Evolutionary conservation across 2,329 filamentous ascomycete species (phyloP).

Genomic region (Dactylellina cionopaga): DNA sequence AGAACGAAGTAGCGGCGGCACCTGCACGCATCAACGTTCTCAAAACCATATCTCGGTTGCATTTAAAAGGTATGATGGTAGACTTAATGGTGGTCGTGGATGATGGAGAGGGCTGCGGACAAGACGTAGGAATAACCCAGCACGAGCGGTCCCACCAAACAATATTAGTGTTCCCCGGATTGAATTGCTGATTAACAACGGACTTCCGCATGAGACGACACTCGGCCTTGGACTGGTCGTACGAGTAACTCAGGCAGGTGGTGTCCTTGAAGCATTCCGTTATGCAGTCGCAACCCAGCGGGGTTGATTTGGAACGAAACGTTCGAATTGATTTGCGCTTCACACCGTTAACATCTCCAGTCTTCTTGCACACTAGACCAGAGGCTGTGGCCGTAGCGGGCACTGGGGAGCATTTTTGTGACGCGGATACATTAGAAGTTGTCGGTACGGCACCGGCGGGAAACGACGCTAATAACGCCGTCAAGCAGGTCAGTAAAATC

Average conservation of each 20-base stretch:
- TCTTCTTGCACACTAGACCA: constrained; percentile 13
- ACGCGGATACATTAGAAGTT: no score
- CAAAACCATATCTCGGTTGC: no score
- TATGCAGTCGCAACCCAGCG: background rate
- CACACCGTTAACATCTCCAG: constrained; percentile 11
- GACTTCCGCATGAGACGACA: constrained; percentile 22
- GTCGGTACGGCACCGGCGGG: no score
- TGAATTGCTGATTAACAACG: constrained; percentile 12
- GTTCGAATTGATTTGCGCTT: constrained; percentile 22
- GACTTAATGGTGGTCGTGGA: no score
- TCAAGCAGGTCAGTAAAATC: no score
- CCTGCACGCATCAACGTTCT: no score
- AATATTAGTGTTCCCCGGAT: background rate
- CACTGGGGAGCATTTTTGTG: constrained; percentile 1
- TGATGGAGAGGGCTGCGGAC: no score
- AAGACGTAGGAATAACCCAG: constrained; percentile 9
- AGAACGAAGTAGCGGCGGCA: no score
- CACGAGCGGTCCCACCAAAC: constrained; percentile 22
- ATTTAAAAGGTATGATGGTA: background rate
- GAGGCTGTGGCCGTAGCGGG: constrained; percentile 1
- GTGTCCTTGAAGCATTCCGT: constrained; percentile 19
- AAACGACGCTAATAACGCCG: no score
- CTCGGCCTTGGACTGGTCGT: constrained; percentile 13
- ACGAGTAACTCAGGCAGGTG: constrained; percentile 21
- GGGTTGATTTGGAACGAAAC: constrained; percentile 9